Base-by-base conservation (phyloP, 768 basidiomycete genomes). In the Boletus reticulatus region DNA sequence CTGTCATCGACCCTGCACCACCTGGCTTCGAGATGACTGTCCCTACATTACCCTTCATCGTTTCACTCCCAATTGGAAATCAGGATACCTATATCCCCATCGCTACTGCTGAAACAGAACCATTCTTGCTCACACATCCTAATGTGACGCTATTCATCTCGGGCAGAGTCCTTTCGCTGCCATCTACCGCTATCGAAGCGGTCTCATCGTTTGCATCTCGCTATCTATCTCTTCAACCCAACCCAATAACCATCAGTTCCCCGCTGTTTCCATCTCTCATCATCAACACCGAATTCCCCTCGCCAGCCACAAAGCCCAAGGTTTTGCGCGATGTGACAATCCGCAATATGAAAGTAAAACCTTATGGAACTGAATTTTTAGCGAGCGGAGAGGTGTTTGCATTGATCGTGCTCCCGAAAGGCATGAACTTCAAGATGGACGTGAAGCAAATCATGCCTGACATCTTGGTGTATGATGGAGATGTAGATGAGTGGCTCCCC, bases 401-500 rank as follows among this genome's bases (percentile, higher is more conserved):
- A 8, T 76, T 77, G 17, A 74, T 89, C 36, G 84, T 88, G 11
- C 76, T 93, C 2, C 91, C 91, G 1, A 73, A 70, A 42, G 89
- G 88, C 43, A 81, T 94, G 70, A 70, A 88, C 52, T 72, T 91
- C 27, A 76, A 73, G n/a, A 68, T 92, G 48, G 74, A 84, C 42
- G 84, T 92, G 19, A 79, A 73, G 8, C 79, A 75, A 42, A 80
- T 92, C 27, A 76, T 88, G 53, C 89, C 91, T 0, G 91, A 94
- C 65, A 84, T 88, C 27, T 69, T 92, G 7, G 78, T 93, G 6
- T 92, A 83, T 55, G 91, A 94, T 59, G 91, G 91, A 4, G 81
- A 83, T 20, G 78, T 81, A 0, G 80, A 84, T 7, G 70, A 75
- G 1, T 38, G 43, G 4, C 60, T 56, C 36, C 29, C 52, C 4